These are phyloP conservation scores for Otatea glauca DNA, from an alignment of 176 grass and related monocot species.

Conservation along the genomic window DNA sequence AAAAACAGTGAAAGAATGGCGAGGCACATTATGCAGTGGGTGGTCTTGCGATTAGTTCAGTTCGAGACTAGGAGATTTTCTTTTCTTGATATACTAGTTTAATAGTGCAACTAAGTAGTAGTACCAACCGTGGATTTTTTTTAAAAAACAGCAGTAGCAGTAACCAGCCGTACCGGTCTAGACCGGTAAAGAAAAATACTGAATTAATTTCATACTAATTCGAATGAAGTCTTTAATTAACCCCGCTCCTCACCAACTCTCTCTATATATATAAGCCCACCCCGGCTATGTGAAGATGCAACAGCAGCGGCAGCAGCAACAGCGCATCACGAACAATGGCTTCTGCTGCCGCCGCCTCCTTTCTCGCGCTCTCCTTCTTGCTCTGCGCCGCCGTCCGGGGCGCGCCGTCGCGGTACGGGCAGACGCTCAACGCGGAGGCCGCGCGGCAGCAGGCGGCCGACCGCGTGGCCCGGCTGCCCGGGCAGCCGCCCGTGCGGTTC, in stretches of 20 bases:
- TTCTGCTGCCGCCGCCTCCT: not conserved
- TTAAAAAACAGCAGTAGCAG: too few species aligned
- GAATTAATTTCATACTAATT: too few species aligned
- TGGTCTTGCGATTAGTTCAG: not conserved
- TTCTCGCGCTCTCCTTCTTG: slow-evolving; percentile 26
- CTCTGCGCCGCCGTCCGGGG: slow-evolving; percentile 3
- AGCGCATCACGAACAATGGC: slow-evolving; percentile 33
- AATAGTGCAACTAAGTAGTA: not conserved
- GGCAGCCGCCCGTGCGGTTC: slow-evolving; percentile 82
- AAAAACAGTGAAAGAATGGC: not conserved
- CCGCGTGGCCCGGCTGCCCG: slow-evolving; percentile 67
- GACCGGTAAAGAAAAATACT: too few species aligned
- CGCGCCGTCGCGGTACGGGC: not conserved
- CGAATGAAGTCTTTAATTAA: too few species aligned
- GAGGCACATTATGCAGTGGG: not conserved
- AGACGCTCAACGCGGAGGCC: slow-evolving; percentile 38
- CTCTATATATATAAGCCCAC: slow-evolving; percentile 37
- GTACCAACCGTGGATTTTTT: not conserved
- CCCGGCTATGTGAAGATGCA: slow-evolving; percentile 21
- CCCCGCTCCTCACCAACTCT: too few species aligned
- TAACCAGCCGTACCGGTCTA: too few species aligned
- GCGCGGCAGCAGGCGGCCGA: slow-evolving; percentile 73
- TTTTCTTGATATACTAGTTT: not conserved
- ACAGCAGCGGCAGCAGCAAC: slow-evolving; percentile 4
- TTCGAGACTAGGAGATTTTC: not conserved